Base-by-base conservation (phyloP, 495 filamentous ascomycete species). In the Aspergillus funiculosus region DNA sequence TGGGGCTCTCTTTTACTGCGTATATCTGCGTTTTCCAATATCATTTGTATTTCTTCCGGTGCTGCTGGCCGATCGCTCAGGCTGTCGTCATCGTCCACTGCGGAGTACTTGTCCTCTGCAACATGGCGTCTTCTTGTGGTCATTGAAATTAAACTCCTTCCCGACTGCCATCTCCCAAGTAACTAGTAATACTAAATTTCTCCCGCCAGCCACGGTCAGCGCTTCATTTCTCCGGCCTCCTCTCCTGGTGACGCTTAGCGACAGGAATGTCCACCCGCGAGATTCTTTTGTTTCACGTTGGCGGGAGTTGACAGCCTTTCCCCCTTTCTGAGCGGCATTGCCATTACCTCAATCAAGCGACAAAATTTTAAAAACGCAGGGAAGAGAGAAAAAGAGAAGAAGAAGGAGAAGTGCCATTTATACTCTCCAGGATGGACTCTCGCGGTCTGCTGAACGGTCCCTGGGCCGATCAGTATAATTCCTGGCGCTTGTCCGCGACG, bases 341-440 rank as follows among this genome's bases (percentile, higher is more conserved):
- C 17, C 15, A 20, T 43, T 29, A 3, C n/a, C 21, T 38, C 17
- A 21, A 20, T 20, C 19, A 11, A 11, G 10, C 30, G 13, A 34
- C 30, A 34, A 6, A 34, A 34, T 34, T 34, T 15, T 10, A 34
- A 34, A 3, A 15, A 5, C 13, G n/a, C 8, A 28, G 3, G 26
- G 8, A 28, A 9, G n/a, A 28, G 13, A 6, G 31, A 34, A 34
- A 34, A 22, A 38, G n/a, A 38, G 20, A 22, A 19, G 35, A 38
- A n/a, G n/a, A n/a, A n/a, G n/a, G n/a, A n/a, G n/a, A n/a, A 38
- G 35, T 11, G 17, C 34, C 15, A 22, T 4, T 14, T 38, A 17
- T 10, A 32, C 14, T 18, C n/a, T 32, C 51, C 43, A 58, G 45
- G 22, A 69, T 70, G 67, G 59, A 60, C 38, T 54, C 56, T 11